Base-by-base conservation (phyloP, 495 filamentous ascomycete genomes). In the Schizothecium vesticola region DNA sequence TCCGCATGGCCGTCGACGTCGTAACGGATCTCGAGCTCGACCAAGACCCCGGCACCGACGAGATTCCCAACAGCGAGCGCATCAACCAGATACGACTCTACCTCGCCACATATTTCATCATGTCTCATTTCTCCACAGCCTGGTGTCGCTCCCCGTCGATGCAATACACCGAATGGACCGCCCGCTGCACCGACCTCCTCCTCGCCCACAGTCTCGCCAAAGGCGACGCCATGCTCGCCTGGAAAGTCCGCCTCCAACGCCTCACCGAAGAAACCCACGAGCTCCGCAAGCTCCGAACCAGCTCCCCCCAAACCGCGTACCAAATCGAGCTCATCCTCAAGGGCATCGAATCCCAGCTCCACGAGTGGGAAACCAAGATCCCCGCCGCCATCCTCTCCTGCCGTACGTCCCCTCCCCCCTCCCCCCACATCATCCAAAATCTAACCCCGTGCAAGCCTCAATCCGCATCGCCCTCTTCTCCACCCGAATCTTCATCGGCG, bases 1-100 rank as follows among this genome's bases (percentile, higher is more conserved):
- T 81, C n/a, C 73, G 79, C 16, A 84, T 84, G 80, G 75, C 80
- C 0, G 75, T 79, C 26, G 82, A 84, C 56, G 78, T 84, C n/a
- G 71, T 82, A 21, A 74, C 69, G 24, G 82, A 84, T 61, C 70
- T 84, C 0, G 79, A 80, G 55, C 69, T 82, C 10, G 75, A 82
- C 31, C 69, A 78, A 31, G 78, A 81, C 60, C 72, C 69, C 23
- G 68, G 70, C 9, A 63, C 66, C 19, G 69, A 71, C 28, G 51
- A 28, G 23, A 16, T 28, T 0, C 61, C 67, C 2, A 70, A 63
- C 61, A 66, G 63, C 1, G 69, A 67, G 12, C 77, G 71, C n/a
- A 67, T 82, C 11, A 74, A 77, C 24, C 68, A 74, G 31, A 78
- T 83, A 28, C 73, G 82, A 7, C 73, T 78, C 8, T 81, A 81